Base-by-base conservation (phyloP, 768 basidiomycete species). In the Crepidotus variabilis region DNA sequence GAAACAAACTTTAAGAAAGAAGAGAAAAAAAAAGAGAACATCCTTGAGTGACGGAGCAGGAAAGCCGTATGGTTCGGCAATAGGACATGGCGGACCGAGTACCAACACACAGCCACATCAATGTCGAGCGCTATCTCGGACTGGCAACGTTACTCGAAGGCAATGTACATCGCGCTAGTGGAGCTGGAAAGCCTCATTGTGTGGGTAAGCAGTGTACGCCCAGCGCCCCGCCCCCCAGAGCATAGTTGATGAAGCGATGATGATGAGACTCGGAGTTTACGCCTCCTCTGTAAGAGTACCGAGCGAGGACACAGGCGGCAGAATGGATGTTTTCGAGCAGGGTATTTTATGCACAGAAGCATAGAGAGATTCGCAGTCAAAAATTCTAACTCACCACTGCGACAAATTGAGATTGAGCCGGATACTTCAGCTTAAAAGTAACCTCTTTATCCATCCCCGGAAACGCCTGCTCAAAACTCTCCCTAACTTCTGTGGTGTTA, bases 321-420 rank as follows among this genome's bases (percentile, higher is more conserved):
- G n/a, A n/a, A n/a, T n/a, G 28, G 39, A 43, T 3, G 39, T 4
- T 43, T 20, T 28, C 28, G 28, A 28, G 39, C 11, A 43, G 18
- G 39, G 13, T 5, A 14, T 20, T n/a, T n/a, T n/a, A n/a, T 5
- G 13, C 39, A 5, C 39, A 43, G 11, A 43, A 20, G 13, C 39
- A 16, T 11, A 43, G 39, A 11, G 39, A 43, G 8, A 43, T 43
- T 14, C 39, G 11, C 39, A 43, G 24, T 47, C 39, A 64, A 50
- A 55, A 21, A 56, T 34, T 49, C 34, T n/a, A 6, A 83, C 86
- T 72, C 64, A 90, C 88, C 63, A 90, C 85, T 2, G 85, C 84
- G 22, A 92, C 87, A 53, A 92, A 85, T 62, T 88, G 84, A 5
- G 88, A 88, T 63, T 82, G 77, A 48, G 70, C 75, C 0, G 89